Percentiles rank a stretch among this genome's conserved stretches.
phyloP scores from a whole-genome alignment of 164 flowering plant species.

The Platanus orientalis region DNA sequence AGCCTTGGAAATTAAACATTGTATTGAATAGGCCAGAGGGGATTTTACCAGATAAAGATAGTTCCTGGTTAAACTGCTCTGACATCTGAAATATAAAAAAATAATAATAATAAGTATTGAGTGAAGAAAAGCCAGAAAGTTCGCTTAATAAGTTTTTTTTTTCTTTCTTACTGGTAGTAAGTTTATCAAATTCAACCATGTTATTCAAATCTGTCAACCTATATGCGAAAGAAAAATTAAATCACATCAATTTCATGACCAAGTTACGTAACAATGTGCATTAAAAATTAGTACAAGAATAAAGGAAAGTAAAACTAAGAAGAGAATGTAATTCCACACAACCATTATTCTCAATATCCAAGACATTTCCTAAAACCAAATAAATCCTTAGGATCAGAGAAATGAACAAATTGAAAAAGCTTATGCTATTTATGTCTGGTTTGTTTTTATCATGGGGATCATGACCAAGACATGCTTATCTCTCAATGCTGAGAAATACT shows the following conservation, averaged over 20 bases:
- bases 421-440: too few species aligned
- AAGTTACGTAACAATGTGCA: too few species aligned
- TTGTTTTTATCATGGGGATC: too few species aligned
- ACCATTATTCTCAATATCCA: not conserved
- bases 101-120: too few species aligned
- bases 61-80: constrained; percentile 69
- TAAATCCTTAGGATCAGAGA: not conserved
- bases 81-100: constrained; percentile 64
- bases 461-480: too few species aligned
- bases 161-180: not conserved
- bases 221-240: not conserved
- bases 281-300: not conserved
- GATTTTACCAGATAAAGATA: constrained; percentile 67
- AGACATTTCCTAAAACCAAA: not conserved
- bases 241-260: too few species aligned
- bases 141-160: too few species aligned
- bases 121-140: not conserved
- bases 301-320: not conserved
- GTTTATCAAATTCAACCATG: not conserved
- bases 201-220: not conserved
- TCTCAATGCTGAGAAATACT: too few species aligned
- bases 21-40: constrained; percentile 73
- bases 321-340: not conserved
- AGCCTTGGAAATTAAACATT: constrained; percentile 58
- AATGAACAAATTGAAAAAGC: too few species aligned